Base-by-base conservation (phyloP, 1,284 basidiomycete species). In the Tilletia indica region DNA sequence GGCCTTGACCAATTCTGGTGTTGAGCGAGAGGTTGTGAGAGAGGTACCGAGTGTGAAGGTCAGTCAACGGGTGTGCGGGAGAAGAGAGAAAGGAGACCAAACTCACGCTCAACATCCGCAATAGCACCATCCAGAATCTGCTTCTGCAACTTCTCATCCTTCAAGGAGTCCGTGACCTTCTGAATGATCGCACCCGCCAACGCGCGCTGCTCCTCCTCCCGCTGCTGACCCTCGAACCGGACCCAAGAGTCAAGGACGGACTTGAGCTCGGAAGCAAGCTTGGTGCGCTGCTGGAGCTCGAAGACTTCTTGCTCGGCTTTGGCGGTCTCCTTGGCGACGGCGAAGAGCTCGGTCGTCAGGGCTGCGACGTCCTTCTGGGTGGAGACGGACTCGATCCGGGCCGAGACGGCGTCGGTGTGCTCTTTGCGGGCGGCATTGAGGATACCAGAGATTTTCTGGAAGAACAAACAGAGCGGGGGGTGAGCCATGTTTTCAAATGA, bases 201-300 rank as follows among this genome's bases (percentile, higher is more conserved):
- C 70, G 93, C 91, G 47, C 89, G 88, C 89, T 99, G 97, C 88
- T 99, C 94, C 82, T 89, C 91, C 89, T 99, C 95, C 87, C 97
- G 94, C 85, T 91, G 89, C 86, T 95, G 93, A 85, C 97, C 94
- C 88, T 99, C 96, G 87, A 90, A 95, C 84, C 96, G 92, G 74
- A 96, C 95, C 95, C 96, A 98, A 85, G 92, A 93, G 89, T 99
- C 97, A 73, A 99, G 90, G 49, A 99, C 95, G 49, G 90, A 81
- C 88, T 98, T 99, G 85, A 97, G 88, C 87, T 99, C 97, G 68
- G 91, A 78, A 49, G 94, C 91, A 80, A 98, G 87, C 68, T 89
- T 90, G 77, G 92, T 91, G 86, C 93, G 92, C 88, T 99, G 96
- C 82, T 90, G 89, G 84, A 95, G 91, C 74, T 92, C 90, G 82